Evolutionary conservation across 2,329 filamentous ascomycete genomes (phyloP), one percentile per base, ranked within the genome.

Genomic region (Diaporthe ilicicola): DNA sequence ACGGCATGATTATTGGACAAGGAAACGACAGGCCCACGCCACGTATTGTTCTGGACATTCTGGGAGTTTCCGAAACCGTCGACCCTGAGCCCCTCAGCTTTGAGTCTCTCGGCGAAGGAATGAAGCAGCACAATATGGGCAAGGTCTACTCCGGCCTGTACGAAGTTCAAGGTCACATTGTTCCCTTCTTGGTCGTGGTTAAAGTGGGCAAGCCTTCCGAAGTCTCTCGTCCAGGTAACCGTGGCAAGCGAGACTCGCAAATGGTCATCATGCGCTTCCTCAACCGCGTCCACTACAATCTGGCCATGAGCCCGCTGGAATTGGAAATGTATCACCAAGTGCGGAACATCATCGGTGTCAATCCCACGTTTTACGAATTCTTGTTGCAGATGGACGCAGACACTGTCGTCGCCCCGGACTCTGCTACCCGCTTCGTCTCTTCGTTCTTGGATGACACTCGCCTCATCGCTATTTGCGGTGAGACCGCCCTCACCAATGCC

Each of bases 1-100:
- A 99, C 78, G 96, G 96, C 83, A 98, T 99, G 95, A 99, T 99
- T 85, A 97, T 99, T 75, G 96, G 96, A 77, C 95, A 98, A 84
- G 96, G 96, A 78, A 99, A 99, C 82, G 96, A 99, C 80, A 90
- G 94, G 73, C 94, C 96, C 8, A 99, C 96, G 0, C 96, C 96
- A 53, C 91, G 95, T 73, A 99, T 99, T 75, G 95, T 99, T 29
- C 88, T 99, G 68, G 96, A 99, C 78, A 99, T 99, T 85, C 87
- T 99, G 7, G 96, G 96, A 74, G 96, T 99, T 37, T 93, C 94
- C 1, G 95, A 98, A 76, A 93, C 92, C 2, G 93, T 98, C 19
- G 95, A 99, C 78, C 96, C 97, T 0, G 95, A 98, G 80, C 94
- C 96, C 3, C 87, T 99, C 70, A 98, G 94, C 86, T 99, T 99